Base-by-base conservation (phyloP, 2,329 filamentous ascomycete species). In the Neonectria punicea region DNA sequence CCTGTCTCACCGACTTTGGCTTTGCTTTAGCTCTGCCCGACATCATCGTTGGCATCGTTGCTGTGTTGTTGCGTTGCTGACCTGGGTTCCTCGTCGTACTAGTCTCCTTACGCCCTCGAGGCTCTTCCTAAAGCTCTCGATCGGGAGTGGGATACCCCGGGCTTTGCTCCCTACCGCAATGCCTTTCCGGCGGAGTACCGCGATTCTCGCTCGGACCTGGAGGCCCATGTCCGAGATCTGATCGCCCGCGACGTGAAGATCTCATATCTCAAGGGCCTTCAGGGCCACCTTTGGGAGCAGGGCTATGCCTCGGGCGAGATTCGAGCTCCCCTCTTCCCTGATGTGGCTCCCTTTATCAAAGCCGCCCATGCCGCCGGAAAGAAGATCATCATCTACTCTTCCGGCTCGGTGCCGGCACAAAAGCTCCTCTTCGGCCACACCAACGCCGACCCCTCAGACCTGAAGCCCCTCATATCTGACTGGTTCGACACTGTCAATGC, bases 401-500 rank as follows among this genome's bases (percentile, higher is more conserved):
- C 91, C 13, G 93, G 93, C 34, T 94, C 91, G 22, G 90, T 95
- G 6, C 85, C 90, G 20, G 93, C 93, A 14, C 93, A 96, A 83
- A 93, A 93, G 80, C 83, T 95, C 66, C 85, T 95, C 67, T 95
- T 95, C 79, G 84, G 85, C 65, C 88, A 94, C 75, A 90, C 88
- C 46, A 82, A 87, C 67, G 83, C 86, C 8, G 80, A 85, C 65
- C 83, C 84, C 18, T 81, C 84, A n/a, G 88, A 93, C 75, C 77
- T 92, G 72, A 86, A 83, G 4, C 80, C 80, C 1, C 77, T 87
- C 61, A 85, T 93, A 63, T 83, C 82, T 49, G 90, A 85, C 70
- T 93, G 89, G 84, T 95, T 93, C 75, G 93, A 96, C 77, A 95
- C 92, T 4, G 87, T 92, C 63, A 95, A 93, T 77, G 92, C 93